Evolutionary conservation across 2,329 filamentous ascomycete species (phyloP).

Genomic region (Epichloe brachyelytri): DNA sequence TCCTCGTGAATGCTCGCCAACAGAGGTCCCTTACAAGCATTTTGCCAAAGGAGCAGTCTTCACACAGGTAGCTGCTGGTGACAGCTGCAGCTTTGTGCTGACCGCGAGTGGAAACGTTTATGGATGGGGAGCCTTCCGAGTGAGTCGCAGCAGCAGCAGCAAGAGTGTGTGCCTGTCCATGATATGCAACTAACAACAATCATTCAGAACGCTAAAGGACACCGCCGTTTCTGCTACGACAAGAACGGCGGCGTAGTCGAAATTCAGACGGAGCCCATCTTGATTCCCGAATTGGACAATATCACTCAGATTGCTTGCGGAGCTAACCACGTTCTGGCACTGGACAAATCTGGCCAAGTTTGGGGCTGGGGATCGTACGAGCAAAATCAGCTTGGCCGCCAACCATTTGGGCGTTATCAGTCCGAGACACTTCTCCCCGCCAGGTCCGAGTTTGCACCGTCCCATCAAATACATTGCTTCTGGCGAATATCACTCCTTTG

Average conservation of each 20-base stretch:
- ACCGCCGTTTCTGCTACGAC: constrained; percentile 40
- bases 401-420: constrained; percentile 48
- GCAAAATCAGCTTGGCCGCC: constrained; percentile 50
- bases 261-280: constrained; percentile 35
- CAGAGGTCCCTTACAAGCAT: constrained; percentile 41
- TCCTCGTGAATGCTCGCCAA: constrained; percentile 57
- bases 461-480: constrained; percentile 41
- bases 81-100: constrained; percentile 64
- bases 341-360: constrained; percentile 51
- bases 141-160: constrained; percentile 20
- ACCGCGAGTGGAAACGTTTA: constrained; percentile 66
- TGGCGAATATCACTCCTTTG: constrained; percentile 75
- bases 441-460: constrained; percentile 44
- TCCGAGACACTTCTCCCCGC: constrained; percentile 48
- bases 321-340: constrained; percentile 57
- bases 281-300: constrained; percentile 52
- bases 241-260: constrained; percentile 27
- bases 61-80: constrained; percentile 53
- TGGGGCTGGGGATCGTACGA: constrained; percentile 62
- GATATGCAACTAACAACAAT: not conserved
- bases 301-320: constrained; percentile 52
- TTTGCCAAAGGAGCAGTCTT: constrained; percentile 50
- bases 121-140: constrained; percentile 74
- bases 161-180: constrained; percentile 23
- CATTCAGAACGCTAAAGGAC: constrained; percentile 2